Conservation (phyloP, 2,329 filamentous ascomycete species). For the Microdochium paspali region DNA sequence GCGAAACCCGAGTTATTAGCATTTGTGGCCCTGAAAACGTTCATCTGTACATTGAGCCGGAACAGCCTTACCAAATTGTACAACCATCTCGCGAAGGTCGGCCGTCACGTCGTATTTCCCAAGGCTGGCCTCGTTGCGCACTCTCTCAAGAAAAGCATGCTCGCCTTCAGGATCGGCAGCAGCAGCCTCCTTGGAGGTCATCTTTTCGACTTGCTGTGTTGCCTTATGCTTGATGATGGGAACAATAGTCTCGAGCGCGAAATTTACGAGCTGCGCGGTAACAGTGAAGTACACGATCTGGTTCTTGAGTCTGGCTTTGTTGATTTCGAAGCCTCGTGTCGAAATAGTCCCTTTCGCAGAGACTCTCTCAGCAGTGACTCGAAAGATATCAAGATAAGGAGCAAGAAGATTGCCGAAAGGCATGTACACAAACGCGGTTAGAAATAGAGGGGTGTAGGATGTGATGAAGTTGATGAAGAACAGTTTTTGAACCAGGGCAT, state of each 20-base stretch:
- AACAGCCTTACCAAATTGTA: slow-evolving; percentile 54
- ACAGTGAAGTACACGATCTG: slow-evolving; percentile 96
- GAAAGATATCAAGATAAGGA: slow-evolving; percentile 79
- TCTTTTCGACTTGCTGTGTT: slow-evolving; percentile 66
- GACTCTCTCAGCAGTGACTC: slow-evolving; percentile 62
- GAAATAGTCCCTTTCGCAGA: slow-evolving; percentile 60
- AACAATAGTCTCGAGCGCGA: slow-evolving; percentile 74
- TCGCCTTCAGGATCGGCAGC: slow-evolving; percentile 56
- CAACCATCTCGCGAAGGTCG: slow-evolving; percentile 89
- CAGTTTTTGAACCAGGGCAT: slow-evolving; percentile 81
- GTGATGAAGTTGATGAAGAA: slow-evolving; percentile 97
- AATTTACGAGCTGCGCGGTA: slow-evolving; percentile 83
- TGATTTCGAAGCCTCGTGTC: slow-evolving; percentile 64
- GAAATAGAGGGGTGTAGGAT: slow-evolving; percentile 83
- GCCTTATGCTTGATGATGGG: slow-evolving; percentile 76
- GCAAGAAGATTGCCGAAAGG: slow-evolving; percentile 80
- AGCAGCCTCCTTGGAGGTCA: slow-evolving; percentile 41
- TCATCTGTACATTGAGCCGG: not conserved
- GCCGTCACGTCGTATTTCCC: slow-evolving; percentile 80
- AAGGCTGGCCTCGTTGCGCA: slow-evolving; percentile 74
- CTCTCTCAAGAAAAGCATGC: slow-evolving; percentile 66
- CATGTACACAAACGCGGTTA: slow-evolving; percentile 91
- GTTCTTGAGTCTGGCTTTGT: slow-evolving; percentile 72
- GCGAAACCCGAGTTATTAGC: not conserved
- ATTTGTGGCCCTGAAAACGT: slow-evolving; percentile 9